Percentiles rank a stretch among this genome's conserved stretches.
These are phyloP conservation scores for Leccinellum luteum DNA, from an alignment of 768 basidiomycete genomes.

Conservation along the genomic window DNA sequence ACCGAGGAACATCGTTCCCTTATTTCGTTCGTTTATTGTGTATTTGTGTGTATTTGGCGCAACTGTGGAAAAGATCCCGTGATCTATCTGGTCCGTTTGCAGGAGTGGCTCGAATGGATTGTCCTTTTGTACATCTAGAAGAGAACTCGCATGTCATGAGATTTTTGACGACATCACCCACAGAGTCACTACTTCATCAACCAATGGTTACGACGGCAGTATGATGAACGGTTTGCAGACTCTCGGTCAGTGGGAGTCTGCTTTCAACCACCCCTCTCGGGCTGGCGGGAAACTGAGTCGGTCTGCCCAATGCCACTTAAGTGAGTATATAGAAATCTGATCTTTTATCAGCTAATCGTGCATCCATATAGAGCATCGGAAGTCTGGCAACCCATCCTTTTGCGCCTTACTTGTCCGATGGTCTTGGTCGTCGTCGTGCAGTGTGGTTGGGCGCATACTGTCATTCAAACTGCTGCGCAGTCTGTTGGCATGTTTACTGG, in stretches of 20 bases:
- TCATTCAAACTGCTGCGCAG: not conserved
- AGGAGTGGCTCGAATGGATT: too few species aligned
- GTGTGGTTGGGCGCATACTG: not conserved
- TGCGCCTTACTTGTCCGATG: not conserved
- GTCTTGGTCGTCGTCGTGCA: not conserved
- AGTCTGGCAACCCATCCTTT: not conserved
- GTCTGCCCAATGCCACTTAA: not conserved
- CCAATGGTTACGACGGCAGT: constrained; percentile 73
- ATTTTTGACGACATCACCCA: not conserved
- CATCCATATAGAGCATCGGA: not conserved
- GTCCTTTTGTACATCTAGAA: constrained; percentile 49
- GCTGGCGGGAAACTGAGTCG: not conserved
- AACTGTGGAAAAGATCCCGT: too few species aligned
- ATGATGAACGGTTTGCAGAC: constrained; percentile 83
- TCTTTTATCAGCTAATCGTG: not conserved
- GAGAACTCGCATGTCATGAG: not conserved
- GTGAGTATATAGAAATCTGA: not conserved
- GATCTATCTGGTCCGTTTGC: too few species aligned
- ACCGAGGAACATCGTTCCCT: too few species aligned
- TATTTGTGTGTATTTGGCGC: too few species aligned
- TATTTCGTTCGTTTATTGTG: too few species aligned
- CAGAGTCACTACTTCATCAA: constrained; percentile 75
- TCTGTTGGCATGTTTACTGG: not conserved
- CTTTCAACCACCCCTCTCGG: constrained; percentile 56
- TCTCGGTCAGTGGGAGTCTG: constrained; percentile 57